These are phyloP conservation scores for Triticum dicoccoides DNA, from an alignment of 176 grass and related monocot species.

Conservation along the genomic window DNA sequence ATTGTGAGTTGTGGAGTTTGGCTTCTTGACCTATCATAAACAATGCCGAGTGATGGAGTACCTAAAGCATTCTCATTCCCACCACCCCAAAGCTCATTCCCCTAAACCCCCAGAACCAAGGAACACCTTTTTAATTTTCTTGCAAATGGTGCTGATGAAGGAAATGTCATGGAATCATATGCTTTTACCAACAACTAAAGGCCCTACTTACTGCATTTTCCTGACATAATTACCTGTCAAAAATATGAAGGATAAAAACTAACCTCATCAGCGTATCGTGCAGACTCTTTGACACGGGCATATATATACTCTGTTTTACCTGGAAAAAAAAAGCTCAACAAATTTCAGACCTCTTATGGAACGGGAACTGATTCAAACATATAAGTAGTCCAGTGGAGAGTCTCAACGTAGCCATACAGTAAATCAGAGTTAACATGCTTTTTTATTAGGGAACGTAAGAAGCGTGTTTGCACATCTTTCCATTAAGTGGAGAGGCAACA, in stretches of 20 bases:
- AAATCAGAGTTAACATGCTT: not conserved
- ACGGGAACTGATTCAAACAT: not conserved
- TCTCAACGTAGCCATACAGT: not conserved
- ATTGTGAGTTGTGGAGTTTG: not conserved
- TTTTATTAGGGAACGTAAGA: not conserved
- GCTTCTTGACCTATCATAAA: not conserved
- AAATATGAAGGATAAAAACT: slow-evolving; percentile 14
- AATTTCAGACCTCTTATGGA: slow-evolving; percentile 4
- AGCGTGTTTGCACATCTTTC: not conserved
- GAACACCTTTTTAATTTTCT: not conserved
- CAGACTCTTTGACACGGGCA: slow-evolving; percentile 63
- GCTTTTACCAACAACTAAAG: not conserved
- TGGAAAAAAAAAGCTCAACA: slow-evolving; percentile 31
- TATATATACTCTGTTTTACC: slow-evolving; percentile 97
- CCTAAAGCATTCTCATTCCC: slow-evolving; percentile 1
- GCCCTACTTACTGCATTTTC: not conserved
- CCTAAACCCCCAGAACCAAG: slow-evolving; percentile 18
- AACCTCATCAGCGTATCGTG: slow-evolving; percentile 72
- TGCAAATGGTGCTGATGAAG: not conserved
- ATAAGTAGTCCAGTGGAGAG: slow-evolving; percentile 25
- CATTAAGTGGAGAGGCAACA: not conserved
- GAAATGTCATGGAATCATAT: not conserved
- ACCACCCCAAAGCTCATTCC: not conserved
- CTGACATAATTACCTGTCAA: not conserved
- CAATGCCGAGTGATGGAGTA: not conserved